phyloP scores from a whole-genome alignment of 2,329 filamentous ascomycete genomes.

The Ceratocystis ficicola region DNA sequence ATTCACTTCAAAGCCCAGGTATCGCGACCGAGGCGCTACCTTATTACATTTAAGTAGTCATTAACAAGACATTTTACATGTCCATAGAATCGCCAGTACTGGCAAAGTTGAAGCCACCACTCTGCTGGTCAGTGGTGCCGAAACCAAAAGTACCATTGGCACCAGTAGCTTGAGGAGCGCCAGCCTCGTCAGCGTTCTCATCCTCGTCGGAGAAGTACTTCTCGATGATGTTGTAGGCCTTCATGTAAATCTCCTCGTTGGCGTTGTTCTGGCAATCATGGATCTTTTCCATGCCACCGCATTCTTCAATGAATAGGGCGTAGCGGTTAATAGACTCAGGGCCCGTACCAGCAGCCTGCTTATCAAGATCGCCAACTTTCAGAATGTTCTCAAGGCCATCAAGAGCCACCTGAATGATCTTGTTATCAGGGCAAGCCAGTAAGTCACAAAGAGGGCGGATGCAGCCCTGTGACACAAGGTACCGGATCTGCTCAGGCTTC shows the following conservation, averaged over 20 bases:
- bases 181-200: slow-evolving; percentile 68
- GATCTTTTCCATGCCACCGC: slow-evolving; percentile 99
- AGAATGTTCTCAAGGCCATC: slow-evolving; percentile 98
- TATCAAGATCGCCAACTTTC: slow-evolving; percentile 98
- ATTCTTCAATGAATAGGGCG: slow-evolving; percentile 96
- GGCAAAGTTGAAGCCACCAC: slow-evolving; percentile 88
- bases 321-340: slow-evolving; percentile 84
- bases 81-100: slow-evolving; percentile 55
- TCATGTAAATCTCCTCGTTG: slow-evolving; percentile 99
- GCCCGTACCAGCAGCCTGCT: slow-evolving; percentile 68
- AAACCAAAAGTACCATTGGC: slow-evolving; percentile 69
- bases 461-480: slow-evolving; percentile 83
- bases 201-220: slow-evolving; percentile 99
- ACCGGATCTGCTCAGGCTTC: slow-evolving; percentile 97
- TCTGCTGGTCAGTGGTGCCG: slow-evolving; percentile 54
- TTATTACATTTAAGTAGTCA: not conserved
- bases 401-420: slow-evolving; percentile 97
- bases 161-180: slow-evolving; percentile 56
- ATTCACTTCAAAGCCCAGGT: not conserved
- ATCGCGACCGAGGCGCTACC: not conserved
- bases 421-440: slow-evolving; percentile 93
- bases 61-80: slow-evolving; percentile 38
- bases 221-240: slow-evolving; percentile 99
- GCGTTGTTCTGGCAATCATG: slow-evolving; percentile 99
- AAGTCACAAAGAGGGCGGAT: slow-evolving; percentile 96